Percentiles rank a stretch among this genome's conserved stretches.
phyloP scores from a whole-genome alignment of 345 rosid genomes.

The Gossypium ekmanianum region DNA sequence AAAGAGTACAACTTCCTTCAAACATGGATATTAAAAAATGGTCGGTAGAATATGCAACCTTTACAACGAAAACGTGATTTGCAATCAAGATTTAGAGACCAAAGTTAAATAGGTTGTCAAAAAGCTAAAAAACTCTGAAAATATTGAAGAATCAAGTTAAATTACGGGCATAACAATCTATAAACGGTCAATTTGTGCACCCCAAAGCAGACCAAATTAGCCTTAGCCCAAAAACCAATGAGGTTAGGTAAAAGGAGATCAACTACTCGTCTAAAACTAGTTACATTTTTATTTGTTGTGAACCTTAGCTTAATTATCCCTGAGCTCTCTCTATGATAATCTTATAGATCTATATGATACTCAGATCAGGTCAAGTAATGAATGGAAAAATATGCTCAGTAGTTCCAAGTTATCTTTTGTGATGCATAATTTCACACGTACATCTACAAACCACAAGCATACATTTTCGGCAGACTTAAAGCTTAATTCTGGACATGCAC shows the following conservation, averaged over 20 bases:
- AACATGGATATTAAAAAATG: not conserved
- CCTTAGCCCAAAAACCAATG: constrained; percentile 10
- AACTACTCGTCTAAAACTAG: not conserved
- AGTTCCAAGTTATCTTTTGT: not conserved
- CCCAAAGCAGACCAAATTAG: not conserved
- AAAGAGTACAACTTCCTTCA: not conserved
- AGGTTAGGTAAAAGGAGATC: not conserved
- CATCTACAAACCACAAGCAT: not conserved
- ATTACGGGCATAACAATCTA: not conserved
- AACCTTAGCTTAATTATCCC: not conserved
- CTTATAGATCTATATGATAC: not conserved
- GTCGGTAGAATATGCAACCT: not conserved
- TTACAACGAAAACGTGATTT: not conserved
- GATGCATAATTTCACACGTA: not conserved
- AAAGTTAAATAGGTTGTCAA: not conserved
- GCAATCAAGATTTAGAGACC: constrained; percentile 1
- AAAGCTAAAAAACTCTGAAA: not conserved
- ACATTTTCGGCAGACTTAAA: not conserved
- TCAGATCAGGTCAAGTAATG: not conserved
- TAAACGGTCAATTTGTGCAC: not conserved
- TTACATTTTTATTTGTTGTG: not conserved
- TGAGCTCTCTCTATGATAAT: not conserved
- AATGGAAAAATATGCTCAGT: not conserved
- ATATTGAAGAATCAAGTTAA: constrained; percentile 4
- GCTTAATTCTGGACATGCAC: not conserved